Conservation (phyloP, 2,329 filamentous ascomycete species). For the Sporothrix dimorphospora region DNA sequence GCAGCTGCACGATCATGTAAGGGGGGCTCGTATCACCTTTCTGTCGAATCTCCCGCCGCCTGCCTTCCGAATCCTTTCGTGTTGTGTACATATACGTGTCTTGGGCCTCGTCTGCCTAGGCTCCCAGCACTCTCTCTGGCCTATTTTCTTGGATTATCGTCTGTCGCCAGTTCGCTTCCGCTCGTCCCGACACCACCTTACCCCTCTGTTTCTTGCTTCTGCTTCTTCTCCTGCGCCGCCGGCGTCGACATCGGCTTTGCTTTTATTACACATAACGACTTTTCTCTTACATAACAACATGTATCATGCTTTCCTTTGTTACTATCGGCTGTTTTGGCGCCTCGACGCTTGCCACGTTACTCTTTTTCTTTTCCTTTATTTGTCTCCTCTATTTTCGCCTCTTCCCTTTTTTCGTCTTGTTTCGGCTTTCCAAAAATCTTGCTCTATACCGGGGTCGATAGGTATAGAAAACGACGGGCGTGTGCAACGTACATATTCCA, state of each 20-base stretch:
- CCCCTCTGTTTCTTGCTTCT: not conserved
- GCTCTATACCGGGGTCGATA: not conserved
- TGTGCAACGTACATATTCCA: not conserved
- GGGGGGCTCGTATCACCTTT: not conserved
- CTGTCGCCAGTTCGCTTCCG: not conserved
- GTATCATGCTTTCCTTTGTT: constrained; percentile 18
- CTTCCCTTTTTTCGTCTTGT: not conserved
- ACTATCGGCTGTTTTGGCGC: not conserved
- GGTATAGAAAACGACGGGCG: not conserved
- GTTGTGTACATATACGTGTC: constrained; percentile 14
- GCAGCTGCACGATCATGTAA: constrained; percentile 64
- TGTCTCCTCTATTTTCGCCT: not conserved
- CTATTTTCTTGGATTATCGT: not conserved
- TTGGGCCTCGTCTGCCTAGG: not conserved
- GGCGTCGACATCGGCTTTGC: not conserved
- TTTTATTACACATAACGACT: constrained; percentile 24
- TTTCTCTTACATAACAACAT: constrained; percentile 14
- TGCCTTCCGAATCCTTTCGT: too few species aligned
- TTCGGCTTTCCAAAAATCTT: not conserved
- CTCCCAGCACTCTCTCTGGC: not conserved
- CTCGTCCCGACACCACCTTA: not conserved
- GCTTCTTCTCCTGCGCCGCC: not conserved
- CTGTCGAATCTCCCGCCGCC: not conserved
- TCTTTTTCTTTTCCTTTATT: not conserved
- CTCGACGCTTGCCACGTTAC: not conserved